Percentiles rank a stretch among this genome's conserved stretches.
phyloP scores from a whole-genome alignment of 179 eudicot species.

The Carnegiea gigantea region DNA sequence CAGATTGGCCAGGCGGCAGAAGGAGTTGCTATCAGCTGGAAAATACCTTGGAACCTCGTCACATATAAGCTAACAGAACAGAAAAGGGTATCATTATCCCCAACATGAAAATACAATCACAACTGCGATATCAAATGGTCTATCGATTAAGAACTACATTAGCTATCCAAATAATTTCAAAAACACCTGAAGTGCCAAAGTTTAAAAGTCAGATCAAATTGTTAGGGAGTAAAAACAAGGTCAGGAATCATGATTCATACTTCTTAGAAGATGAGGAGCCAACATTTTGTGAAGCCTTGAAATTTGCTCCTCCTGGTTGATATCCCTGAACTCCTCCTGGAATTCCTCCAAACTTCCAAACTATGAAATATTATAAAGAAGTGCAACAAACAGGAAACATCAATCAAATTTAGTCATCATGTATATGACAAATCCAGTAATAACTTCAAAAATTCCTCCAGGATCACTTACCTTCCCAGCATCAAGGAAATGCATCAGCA shows the following conservation, averaged over 20 bases:
- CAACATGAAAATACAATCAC: neutral
- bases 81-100: too few relatives aligned
- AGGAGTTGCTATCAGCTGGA: neutral
- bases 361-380: slow-evolving; percentile 38
- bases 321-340: slow-evolving; percentile 97
- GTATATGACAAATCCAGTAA: neutral
- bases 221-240: slow-evolving; percentile 3
- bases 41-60: neutral
- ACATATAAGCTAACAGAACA: too few relatives aligned
- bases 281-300: slow-evolving; percentile 95
- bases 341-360: slow-evolving; percentile 96
- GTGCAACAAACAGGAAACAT: neutral
- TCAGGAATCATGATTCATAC: slow-evolving; percentile 41
- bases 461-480: slow-evolving; percentile 86
- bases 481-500: slow-evolving; percentile 99
- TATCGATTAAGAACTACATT: neutral
- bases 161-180: neutral
- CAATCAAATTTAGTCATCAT: neutral
- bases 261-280: slow-evolving; percentile 97
- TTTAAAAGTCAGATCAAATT: neutral
- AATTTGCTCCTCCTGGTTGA: slow-evolving; percentile 96
- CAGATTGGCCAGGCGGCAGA: neutral
- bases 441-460: slow-evolving; percentile 11
- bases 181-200: slow-evolving; percentile 1
- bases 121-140: neutral